Base-by-base conservation (phyloP, 2,329 filamentous ascomycete species). In the Phaeoacremonium minimum region DNA sequence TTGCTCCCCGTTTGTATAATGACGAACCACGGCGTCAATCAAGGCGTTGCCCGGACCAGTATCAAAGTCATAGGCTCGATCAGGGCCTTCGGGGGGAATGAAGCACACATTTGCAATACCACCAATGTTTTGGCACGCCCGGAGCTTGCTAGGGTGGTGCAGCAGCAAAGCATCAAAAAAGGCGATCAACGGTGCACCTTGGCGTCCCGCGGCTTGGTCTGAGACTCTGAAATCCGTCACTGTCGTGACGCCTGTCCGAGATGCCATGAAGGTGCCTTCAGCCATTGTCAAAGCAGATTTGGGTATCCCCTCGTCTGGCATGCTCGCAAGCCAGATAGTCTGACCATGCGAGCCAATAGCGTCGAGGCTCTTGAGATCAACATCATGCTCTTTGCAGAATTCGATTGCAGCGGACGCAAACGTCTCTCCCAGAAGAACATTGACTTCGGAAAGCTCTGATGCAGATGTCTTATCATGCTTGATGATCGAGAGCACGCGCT, bases 51-150 rank as follows among this genome's bases (percentile, higher is more conserved):
- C 74, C 4, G 73, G 74, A 12, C 75, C 75, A 4, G 71, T 76
- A 46, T 76, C 69, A 41, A 75, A 73, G 46, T 75, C 71, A 46
- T 67, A 69, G 39, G 60, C 64, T 15, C 53, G 43, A 31, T 60
- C 57, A 12, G 55, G 45, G 18, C 53, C 53, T 34, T 71, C 63
- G 0, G 72, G 66, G 4, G 71, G 73, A 34, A 79, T 73, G 55
- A 80, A 78, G 56, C 71, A 80, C 16, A 81, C 70, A 45, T 76
- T 80, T 18, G 71, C 72, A 29, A 81, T 77, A 19, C 76, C 75
- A 34, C 74, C 74, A 36, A 81, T 79, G 47, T 80, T 79, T 48
- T 80, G 73, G 51, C 75, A 79, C 3, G 71, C 73, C 17, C 77
- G 68, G 7, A 77, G 57, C 52, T 75, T 77, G 4, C 56, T 70